Percentiles rank a stretch among this genome's conserved stretches.
phyloP scores from a whole-genome alignment of 352 stramenopile species.

The Globisporangium paroecandrum region DNA sequence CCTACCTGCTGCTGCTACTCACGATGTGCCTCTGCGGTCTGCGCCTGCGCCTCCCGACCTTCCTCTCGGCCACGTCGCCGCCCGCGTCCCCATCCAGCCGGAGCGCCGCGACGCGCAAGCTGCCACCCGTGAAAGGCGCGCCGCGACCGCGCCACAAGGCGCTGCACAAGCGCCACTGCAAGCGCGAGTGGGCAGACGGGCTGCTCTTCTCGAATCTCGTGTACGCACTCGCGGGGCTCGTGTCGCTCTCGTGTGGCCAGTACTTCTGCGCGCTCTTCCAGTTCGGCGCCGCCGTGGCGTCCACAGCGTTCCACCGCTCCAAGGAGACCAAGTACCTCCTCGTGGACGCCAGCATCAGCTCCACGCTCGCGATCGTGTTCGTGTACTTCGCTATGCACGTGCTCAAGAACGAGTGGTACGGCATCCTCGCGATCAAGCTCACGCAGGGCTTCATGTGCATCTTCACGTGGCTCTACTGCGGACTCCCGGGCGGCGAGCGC shows the following conservation, averaged over 20 bases:
- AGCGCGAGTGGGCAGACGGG: slow-evolving; percentile 69
- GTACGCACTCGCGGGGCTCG: slow-evolving; percentile 61
- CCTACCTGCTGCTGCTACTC: background rate
- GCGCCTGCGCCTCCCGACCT: slow-evolving; percentile 18
- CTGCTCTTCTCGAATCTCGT: slow-evolving; percentile 83
- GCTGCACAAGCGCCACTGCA: slow-evolving; percentile 22
- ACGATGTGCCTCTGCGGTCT: slow-evolving; percentile 39
- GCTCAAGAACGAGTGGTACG: slow-evolving; percentile 72
- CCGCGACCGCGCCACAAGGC: slow-evolving; percentile 32
- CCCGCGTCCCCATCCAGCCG: slow-evolving; percentile 11
- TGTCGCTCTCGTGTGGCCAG: slow-evolving; percentile 71
- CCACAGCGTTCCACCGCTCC: slow-evolving; percentile 75
- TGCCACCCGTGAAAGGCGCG: slow-evolving; percentile 22
- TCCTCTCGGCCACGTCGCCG: slow-evolving; percentile 17
- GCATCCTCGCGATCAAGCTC: slow-evolving; percentile 65
- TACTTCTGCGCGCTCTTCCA: slow-evolving; percentile 74
- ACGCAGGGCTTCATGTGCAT: slow-evolving; percentile 46
- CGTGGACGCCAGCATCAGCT: slow-evolving; percentile 75
- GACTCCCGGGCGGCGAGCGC: slow-evolving; percentile 58
- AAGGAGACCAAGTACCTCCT: slow-evolving; percentile 83
- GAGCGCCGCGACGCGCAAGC: slow-evolving; percentile 29
- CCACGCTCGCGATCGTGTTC: slow-evolving; percentile 64
- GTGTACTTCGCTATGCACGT: slow-evolving; percentile 64
- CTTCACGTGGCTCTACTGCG: slow-evolving; percentile 85
- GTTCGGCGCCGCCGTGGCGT: slow-evolving; percentile 62